Conservation (phyloP, 2,329 filamentous ascomycete genomes). For the Alternaria tenuissima region DNA sequence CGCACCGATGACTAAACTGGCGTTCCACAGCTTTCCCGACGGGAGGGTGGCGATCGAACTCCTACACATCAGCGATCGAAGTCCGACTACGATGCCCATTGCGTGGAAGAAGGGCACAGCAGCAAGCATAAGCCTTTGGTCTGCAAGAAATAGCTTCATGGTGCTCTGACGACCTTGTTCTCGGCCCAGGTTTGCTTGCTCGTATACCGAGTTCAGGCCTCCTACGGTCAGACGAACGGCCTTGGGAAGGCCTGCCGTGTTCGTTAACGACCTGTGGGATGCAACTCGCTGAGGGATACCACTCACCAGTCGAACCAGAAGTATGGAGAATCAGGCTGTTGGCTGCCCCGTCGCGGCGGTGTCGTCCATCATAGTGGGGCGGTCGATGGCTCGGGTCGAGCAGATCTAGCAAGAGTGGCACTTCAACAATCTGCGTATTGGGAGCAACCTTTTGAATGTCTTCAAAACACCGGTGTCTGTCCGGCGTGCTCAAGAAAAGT, state of each 20-base stretch:
- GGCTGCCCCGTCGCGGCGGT: neutral
- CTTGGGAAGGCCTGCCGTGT: neutral
- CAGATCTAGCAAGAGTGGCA: neutral
- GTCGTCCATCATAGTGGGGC: neutral
- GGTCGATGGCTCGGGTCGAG: neutral
- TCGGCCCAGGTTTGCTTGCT: neutral
- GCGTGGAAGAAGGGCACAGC: conserved; percentile 2
- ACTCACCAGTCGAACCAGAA: conserved; percentile 1
- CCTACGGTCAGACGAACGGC: conserved; percentile 1
- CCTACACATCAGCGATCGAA: conserved; percentile 3
- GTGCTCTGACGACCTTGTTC: neutral
- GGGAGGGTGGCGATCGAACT: neutral
- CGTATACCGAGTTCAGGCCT: neutral
- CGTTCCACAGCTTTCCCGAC: neutral
- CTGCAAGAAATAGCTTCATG: neutral
- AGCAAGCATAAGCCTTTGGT: neutral
- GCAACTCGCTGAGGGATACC: neutral
- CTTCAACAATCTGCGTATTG: neutral
- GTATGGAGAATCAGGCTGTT: conserved; percentile 1
- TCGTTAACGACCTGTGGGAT: neutral
- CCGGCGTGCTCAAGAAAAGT: neutral
- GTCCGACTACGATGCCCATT: conserved; percentile 1
- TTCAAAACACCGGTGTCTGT: neutral
- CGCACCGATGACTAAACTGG: neutral
- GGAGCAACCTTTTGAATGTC: neutral